Base-by-base conservation (phyloP, 1,139 yeast species). In the Hanseniaspora uvarum region DNA sequence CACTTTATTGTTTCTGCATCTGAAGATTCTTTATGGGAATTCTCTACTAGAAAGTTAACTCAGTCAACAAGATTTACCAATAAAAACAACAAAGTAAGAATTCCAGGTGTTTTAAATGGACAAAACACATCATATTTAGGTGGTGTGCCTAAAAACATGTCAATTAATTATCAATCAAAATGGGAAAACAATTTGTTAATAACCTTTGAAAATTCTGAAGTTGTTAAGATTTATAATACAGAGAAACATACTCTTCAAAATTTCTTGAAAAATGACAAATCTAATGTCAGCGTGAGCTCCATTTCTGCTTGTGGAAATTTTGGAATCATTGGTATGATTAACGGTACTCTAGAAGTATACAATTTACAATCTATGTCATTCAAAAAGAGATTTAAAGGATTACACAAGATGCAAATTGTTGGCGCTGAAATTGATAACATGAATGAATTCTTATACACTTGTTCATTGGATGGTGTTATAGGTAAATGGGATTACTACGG, bases 301-400 rank as follows among this genome's bases (percentile, higher is more conserved):
- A 78, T 92, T 34, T 85, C 96, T 0, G 86, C 81, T 57, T 94
- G 99, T 75, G 98, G 98, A 39, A 94, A 94, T 67, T 94, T 94
- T 69, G 96, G 85, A 1, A 70, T 92, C 48, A 84, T 94, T 24
- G 99, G 97, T n/a, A 87, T 96, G 5, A 76, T 92, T 1, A 70
- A 72, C 41, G 99, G 99, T 59, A 83, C 86, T n/a, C 83, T 92
- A 59, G 89, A 84, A 30, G 86, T 84, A 14, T 89, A 82, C 68
- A 94, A 94, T 65, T 71, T 94, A 67, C 98, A 94, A 69, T 86
- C 95, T 63, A 98, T 98, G 21, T 67, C 78, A 18, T 69, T 82
- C 53, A 77, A 96, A 60, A 83, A 83, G 62, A 76, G 74, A 61
- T 70, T 74, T 56, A 75, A 75, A 58, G 53, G 53, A 4, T 72